These are phyloP conservation scores for Sanghuangporus baumii DNA, from an alignment of 1,284 basidiomycete genomes.

Conservation along the genomic window DNA sequence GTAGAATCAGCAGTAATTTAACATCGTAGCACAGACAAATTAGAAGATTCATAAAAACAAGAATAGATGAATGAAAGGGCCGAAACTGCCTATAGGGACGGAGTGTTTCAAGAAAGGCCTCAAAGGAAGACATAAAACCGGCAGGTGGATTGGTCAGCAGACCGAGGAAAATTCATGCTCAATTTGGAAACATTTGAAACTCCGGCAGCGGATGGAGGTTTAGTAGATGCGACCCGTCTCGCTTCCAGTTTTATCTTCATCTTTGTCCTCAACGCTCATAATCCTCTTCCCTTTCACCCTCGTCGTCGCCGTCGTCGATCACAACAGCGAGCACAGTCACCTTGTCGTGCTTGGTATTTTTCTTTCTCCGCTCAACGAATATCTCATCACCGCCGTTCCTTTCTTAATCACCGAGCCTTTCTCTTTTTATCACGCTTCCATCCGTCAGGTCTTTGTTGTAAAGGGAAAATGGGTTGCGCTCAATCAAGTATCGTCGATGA, in stretches of 20 bases:
- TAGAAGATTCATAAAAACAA: not conserved
- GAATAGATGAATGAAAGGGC: not conserved
- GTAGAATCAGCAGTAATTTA: not conserved
- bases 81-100: not conserved
- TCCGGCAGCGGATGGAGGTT: not conserved
- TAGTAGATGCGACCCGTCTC: not conserved
- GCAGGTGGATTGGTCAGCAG: not conserved
- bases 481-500: conserved; percentile 67
- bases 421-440: conserved; percentile 16
- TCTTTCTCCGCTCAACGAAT: not conserved
- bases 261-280: conserved; percentile 5
- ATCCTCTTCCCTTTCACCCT: conserved; percentile 2
- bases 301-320: not conserved
- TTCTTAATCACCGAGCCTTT: conserved; percentile 20
- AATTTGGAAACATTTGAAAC: not conserved
- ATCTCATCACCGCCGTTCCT: conserved; percentile 15
- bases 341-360: not conserved
- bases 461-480: conserved; percentile 61
- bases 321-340: conserved; percentile 1
- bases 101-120: conserved; percentile 1
- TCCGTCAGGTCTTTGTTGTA: conserved; percentile 3
- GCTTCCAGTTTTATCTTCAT: not conserved
- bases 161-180: not conserved
- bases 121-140: not conserved
- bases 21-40: not conserved